phyloP scores from a whole-genome alignment of 305 asterid genomes.

The Fraxinus velutina region DNA sequence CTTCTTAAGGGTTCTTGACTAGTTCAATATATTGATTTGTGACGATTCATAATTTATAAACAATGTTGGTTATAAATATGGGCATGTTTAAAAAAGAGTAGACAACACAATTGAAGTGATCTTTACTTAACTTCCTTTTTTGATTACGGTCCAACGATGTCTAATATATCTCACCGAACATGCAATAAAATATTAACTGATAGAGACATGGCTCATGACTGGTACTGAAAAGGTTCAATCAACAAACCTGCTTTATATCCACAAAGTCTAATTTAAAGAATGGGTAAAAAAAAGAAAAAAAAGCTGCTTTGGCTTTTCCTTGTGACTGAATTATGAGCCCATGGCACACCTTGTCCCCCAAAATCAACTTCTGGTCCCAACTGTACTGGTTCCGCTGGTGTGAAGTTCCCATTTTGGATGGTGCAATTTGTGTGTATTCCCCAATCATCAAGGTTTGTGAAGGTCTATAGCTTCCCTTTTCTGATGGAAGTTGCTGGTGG shows the following conservation, averaged over 20 bases:
- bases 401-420: constrained; percentile 7
- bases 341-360: constrained; percentile 54
- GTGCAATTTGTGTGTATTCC: constrained; percentile 8
- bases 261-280: constrained; percentile 24
- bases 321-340: constrained; percentile 53
- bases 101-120: not conserved
- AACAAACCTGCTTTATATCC: constrained; percentile 40
- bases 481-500: not conserved
- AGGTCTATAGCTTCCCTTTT: not conserved
- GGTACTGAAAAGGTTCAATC: constrained; percentile 42
- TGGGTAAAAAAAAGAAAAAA: constrained; percentile 1
- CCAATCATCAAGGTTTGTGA: constrained; percentile 15
- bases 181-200: constrained; percentile 5
- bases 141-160: not conserved
- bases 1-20: not conserved
- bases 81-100: not conserved
- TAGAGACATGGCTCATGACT: constrained; percentile 46
- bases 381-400: constrained; percentile 5
- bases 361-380: constrained; percentile 21
- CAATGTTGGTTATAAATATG: not conserved
- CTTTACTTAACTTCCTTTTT: not conserved
- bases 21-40: not conserved
- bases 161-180: not conserved
- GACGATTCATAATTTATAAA: not conserved
- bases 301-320: constrained; percentile 35